Evolutionary conservation across 2,329 filamentous ascomycete species (phyloP).

Genomic region (Aureobasidium uvarum): DNA sequence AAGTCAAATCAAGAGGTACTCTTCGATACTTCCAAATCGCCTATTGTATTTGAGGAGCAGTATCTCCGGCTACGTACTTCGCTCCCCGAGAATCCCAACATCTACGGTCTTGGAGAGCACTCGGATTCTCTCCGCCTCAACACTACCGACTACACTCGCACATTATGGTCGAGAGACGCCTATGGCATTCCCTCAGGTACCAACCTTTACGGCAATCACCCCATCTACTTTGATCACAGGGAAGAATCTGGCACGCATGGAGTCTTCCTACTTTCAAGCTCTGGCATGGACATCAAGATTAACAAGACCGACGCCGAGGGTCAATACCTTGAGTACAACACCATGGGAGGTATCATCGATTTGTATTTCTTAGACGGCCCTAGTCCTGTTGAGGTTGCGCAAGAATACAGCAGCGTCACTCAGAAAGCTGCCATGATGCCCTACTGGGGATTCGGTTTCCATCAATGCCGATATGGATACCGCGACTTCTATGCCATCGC

Average conservation of each 20-base stretch:
- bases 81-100: constrained; percentile 64
- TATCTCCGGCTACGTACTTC: constrained; percentile 70
- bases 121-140: constrained; percentile 55
- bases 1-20: constrained; percentile 58
- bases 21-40: constrained; percentile 67
- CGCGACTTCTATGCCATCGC: constrained; percentile 63
- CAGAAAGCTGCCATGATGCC: constrained; percentile 52
- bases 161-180: constrained; percentile 65
- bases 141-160: constrained; percentile 20
- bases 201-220: constrained; percentile 72
- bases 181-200: constrained; percentile 57
- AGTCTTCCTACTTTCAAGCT: constrained; percentile 69
- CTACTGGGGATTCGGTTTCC: constrained; percentile 55
- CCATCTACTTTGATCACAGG: constrained; percentile 71
- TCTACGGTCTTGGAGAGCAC: constrained; percentile 79
- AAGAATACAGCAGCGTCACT: constrained; percentile 52
- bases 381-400: constrained; percentile 47
- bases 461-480: constrained; percentile 51
- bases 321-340: constrained; percentile 77
- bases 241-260: constrained; percentile 56
- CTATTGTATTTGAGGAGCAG: constrained; percentile 73
- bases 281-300: constrained; percentile 74
- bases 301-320: constrained; percentile 57
- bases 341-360: constrained; percentile 72
- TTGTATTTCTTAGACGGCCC: constrained; percentile 54